Conservation (phyloP, 1,284 basidiomycete genomes). For the Inonotus obliquus region DNA sequence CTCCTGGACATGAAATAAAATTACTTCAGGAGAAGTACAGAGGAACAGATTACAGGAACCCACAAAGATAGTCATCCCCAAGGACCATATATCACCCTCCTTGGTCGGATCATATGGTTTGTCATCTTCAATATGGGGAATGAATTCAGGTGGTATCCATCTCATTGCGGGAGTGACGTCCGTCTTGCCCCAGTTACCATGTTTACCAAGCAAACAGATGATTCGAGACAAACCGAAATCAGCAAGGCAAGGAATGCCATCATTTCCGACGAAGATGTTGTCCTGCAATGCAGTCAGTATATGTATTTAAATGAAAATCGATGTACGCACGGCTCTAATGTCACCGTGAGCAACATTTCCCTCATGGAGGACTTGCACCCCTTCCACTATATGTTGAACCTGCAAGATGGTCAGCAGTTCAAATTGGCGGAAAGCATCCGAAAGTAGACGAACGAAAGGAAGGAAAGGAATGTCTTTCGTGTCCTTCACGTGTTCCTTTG, state of each 20-base stretch:
- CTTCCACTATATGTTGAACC: not conserved
- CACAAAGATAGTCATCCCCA: constrained; percentile 17
- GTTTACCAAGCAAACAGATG: not conserved
- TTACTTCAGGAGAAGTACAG: not conserved
- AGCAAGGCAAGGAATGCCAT: not conserved
- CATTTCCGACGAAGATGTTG: constrained; percentile 6
- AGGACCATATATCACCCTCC: constrained; percentile 18
- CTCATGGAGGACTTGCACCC: not conserved
- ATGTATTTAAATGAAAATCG: not conserved
- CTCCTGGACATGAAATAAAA: not conserved
- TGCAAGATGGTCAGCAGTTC: not conserved
- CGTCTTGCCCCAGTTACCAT: not conserved
- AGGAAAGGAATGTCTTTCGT: not conserved
- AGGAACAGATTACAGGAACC: not conserved
- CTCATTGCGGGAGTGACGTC: constrained; percentile 1
- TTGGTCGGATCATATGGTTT: constrained; percentile 2
- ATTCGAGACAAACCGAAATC: constrained; percentile 7
- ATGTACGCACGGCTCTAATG: not conserved
- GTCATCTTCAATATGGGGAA: not conserved
- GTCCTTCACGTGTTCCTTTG: not conserved
- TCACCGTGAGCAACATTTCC: not conserved
- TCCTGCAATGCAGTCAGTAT: not conserved
- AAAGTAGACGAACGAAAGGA: not conserved
- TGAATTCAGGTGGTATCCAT: constrained; percentile 19
- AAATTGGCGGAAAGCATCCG: not conserved